Evolutionary conservation across 2,329 filamentous ascomycete genomes (phyloP).

Genomic region (Arthrobotrys conoides): DNA sequence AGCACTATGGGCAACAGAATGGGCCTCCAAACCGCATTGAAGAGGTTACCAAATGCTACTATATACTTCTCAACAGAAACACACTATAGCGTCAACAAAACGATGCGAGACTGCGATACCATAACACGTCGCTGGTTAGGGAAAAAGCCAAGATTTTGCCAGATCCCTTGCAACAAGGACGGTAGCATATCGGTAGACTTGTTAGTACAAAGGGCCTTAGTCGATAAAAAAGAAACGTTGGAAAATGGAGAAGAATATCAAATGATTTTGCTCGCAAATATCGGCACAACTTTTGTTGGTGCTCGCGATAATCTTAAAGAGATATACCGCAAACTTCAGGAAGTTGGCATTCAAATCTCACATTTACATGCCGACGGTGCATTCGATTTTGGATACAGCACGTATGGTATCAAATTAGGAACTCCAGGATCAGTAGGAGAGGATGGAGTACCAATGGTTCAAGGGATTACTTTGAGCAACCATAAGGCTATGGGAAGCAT

Average conservation of each 20-base stretch:
- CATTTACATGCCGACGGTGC: conserved; percentile 30
- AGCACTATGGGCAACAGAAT: conserved; percentile 49
- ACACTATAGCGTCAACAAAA: conserved; percentile 45
- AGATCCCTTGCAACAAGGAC: conserved; percentile 28
- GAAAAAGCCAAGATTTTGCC: neutral
- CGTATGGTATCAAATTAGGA: conserved; percentile 15
- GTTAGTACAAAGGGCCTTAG: conserved; percentile 14
- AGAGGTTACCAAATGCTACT: conserved; percentile 22
- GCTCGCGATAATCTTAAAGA: conserved; percentile 27
- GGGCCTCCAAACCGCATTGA: conserved; percentile 38
- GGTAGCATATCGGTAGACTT: conserved; percentile 16
- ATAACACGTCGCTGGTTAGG: conserved; percentile 24
- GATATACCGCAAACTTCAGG: conserved; percentile 2
- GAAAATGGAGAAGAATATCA: neutral
- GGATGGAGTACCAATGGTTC: conserved; percentile 30
- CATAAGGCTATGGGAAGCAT: conserved; percentile 39
- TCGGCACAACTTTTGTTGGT: conserved; percentile 45
- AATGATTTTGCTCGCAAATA: conserved; percentile 39
- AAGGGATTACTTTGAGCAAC: conserved; percentile 48
- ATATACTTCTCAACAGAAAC: conserved; percentile 41
- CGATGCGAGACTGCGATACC: conserved; percentile 28
- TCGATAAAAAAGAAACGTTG: conserved; percentile 1
- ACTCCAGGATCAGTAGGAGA: conserved; percentile 5
- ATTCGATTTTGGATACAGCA: conserved; percentile 8
- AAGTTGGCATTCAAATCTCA: conserved; percentile 13